Evolutionary conservation across 192 early-diverging fungal genomes (phyloP), one percentile per base, ranked within the genome.

Genomic region (Podila horticola): DNA sequence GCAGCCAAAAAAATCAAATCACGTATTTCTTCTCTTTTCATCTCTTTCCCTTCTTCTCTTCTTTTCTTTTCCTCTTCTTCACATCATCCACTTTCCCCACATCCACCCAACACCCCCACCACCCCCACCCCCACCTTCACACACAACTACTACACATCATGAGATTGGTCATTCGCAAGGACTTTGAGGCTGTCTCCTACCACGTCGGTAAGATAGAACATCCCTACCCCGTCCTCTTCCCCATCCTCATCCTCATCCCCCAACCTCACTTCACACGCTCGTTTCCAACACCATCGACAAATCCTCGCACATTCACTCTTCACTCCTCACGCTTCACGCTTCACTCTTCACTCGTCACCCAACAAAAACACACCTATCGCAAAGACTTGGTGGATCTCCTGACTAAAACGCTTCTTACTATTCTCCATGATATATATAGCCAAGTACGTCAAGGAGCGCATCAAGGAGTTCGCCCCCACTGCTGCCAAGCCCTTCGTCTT

Each of bases 391-490:
- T 17, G 41, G 20, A 10, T 51, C 31, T 45, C 15, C 28, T 26
- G 41, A 45, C 41, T 45, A 45, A 45, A 24, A 17, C 20, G 28
- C 17, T 59, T 52, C 31, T 60, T 8, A 34, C 4, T 52, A 22
- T 22, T 38, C 24, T 63, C 22, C 26, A n/a, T 30, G 8, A 60
- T 60, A 0, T 59, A 24, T 30, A 28, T 86, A 90, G 93, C 94
- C 64, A 86, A 91, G 73, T 96, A 96, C 82, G 86, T 96, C 76
- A 91, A 90, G 81, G 87, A 91, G 77, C 89, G 94, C 72, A 94
- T 96, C 59, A 84, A 88, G 64, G 89, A 92, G 72, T 96, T 95
- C 70, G 84, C 83, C 38, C 94, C 94, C 36, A 91, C 93, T 36
- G 64, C 87, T 20, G 86, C 91, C 65, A 86, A 90, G 67, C 94